phyloP scores from a whole-genome alignment of 129 eudicot species.

The Lonicera japonica region DNA sequence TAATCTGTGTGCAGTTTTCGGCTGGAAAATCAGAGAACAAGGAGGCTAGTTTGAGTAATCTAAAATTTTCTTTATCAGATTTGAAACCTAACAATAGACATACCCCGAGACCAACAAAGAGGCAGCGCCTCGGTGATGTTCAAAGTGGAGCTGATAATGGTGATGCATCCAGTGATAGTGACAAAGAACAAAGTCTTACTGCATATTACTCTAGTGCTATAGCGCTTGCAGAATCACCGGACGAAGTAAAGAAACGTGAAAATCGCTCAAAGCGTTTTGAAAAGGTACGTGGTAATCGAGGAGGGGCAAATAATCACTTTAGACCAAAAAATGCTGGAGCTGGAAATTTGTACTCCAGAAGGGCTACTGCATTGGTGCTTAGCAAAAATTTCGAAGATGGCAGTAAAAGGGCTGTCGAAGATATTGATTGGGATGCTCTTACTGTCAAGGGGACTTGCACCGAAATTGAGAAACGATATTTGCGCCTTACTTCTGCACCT shows the following conservation, averaged over 20 bases:
- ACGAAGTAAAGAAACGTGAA: slow-evolving; percentile 83
- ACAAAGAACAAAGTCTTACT: slow-evolving; percentile 63
- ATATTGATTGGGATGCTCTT: slow-evolving; percentile 94
- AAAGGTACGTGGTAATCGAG: slow-evolving; percentile 50
- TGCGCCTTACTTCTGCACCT: slow-evolving; percentile 98
- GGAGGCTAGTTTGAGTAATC: slow-evolving; percentile 33
- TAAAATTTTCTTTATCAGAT: slow-evolving; percentile 45
- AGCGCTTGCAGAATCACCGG: slow-evolving; percentile 72
- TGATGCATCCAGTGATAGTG: slow-evolving; percentile 87
- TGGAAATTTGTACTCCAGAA: slow-evolving; percentile 53
- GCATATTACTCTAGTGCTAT: slow-evolving; percentile 62
- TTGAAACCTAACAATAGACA: slow-evolving; percentile 38
- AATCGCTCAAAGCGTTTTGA: slow-evolving; percentile 93
- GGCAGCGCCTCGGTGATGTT: slow-evolving; percentile 56
- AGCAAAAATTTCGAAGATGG: slow-evolving; percentile 61
- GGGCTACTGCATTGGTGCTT: slow-evolving; percentile 59
- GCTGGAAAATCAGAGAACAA: slow-evolving; percentile 59
- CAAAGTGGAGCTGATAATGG: slow-evolving; percentile 37
- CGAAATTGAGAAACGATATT: slow-evolving; percentile 90
- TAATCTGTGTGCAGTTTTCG: slow-evolving; percentile 44
- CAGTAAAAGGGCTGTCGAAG: slow-evolving; percentile 86
- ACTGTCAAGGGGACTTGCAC: slow-evolving; percentile 94
- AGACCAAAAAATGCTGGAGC: slow-evolving; percentile 43
- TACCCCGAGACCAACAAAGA: slow-evolving; percentile 55
- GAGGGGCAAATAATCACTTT: slow-evolving; percentile 25